Evolutionary conservation across 257 asterid genomes (phyloP), one percentile per base, ranked within the genome.

Genomic region (Scutellaria baicalensis): DNA sequence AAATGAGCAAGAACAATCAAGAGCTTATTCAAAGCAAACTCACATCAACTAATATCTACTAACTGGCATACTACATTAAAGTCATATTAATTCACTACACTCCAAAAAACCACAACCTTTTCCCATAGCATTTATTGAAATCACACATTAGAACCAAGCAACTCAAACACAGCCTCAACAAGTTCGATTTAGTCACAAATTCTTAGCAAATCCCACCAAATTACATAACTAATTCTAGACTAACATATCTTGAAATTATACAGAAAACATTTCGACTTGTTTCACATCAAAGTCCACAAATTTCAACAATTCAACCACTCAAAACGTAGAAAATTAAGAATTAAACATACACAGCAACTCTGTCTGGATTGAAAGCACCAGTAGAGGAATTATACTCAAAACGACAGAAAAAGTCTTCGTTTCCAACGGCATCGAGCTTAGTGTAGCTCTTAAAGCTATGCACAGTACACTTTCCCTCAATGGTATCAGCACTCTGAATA

Each of bases 381-480:
- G 97, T 88, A 2, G 83, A 58, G 1, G 97, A 90, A 81, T 93
- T 93, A 70, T 93, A 93, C 80, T 93, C 95, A 52, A 93, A 93
- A 12, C 98, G 97, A 58, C 96, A 88, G 77, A 93, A 93, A 84
- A 84, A 90, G 73, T 93, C 98, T 2, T 93, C 96, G 73, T 82
- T 88, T 20, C 98, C 98, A 66, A 93, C 97, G 0, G 95, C 88
- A 27, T 93, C 96, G 8, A 93, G 95, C 79, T 87, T 93, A 13
- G 92, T 89, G 77, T 93, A 93, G 85, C 81, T 79, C 77, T 93
- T 93, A 83, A 93, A 90, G 69, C 75, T 84, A 79, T 93, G 98
- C 60, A 93, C 98, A 59, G 77, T 84, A 76, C 97, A 93, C 80
- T 84, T 93, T 21, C 92, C 97, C 80, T 90, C 98, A 17, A 93